phyloP scores from a whole-genome alignment of 768 basidiomycete genomes.

The Phylloporus sp. region DNA sequence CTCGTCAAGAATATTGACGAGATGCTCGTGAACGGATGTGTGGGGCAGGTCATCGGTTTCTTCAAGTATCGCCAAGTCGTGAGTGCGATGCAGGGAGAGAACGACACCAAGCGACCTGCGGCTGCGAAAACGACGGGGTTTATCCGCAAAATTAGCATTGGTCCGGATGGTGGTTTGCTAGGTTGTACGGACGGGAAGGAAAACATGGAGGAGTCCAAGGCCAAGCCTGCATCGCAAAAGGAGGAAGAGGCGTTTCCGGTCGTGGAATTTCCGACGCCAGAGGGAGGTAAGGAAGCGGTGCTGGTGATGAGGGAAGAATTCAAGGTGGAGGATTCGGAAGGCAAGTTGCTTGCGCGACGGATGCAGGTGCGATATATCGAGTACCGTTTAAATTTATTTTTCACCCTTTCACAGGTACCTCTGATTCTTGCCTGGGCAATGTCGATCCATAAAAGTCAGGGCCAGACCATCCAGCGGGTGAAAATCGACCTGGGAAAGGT shows the following conservation, averaged over 20 bases:
- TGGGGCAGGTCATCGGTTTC: constrained; percentile 60
- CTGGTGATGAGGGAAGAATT: constrained; percentile 51
- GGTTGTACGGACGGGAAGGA: constrained; percentile 28
- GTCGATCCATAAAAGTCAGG: constrained; percentile 76
- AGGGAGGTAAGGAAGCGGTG: constrained; percentile 40
- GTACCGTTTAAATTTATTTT: not conserved
- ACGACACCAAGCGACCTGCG: constrained; percentile 20
- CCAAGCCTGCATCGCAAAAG: constrained; percentile 29
- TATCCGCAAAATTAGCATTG: constrained; percentile 32
- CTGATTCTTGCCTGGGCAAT: constrained; percentile 76
- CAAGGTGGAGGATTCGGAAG: constrained; percentile 48
- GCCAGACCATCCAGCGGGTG: constrained; percentile 63
- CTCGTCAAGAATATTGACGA: constrained; percentile 63
- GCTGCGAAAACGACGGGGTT: constrained; percentile 30
- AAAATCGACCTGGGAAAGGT: constrained; percentile 60
- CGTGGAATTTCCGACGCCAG: constrained; percentile 41
- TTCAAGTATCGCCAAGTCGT: constrained; percentile 23
- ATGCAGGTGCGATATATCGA: constrained; percentile 33
- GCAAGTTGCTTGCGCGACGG: constrained; percentile 42
- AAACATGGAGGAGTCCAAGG: constrained; percentile 23
- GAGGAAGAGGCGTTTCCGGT: constrained; percentile 42
- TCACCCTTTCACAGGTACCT: constrained; percentile 43
- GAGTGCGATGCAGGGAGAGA: constrained; percentile 16
- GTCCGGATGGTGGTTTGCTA: constrained; percentile 24
- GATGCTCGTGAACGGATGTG: constrained; percentile 63